Percentiles rank a stretch among this genome's conserved stretches.
These are phyloP conservation scores for Cyanodermella asteris DNA, from an alignment of 2,329 filamentous ascomycete genomes.

Conservation along the genomic window DNA sequence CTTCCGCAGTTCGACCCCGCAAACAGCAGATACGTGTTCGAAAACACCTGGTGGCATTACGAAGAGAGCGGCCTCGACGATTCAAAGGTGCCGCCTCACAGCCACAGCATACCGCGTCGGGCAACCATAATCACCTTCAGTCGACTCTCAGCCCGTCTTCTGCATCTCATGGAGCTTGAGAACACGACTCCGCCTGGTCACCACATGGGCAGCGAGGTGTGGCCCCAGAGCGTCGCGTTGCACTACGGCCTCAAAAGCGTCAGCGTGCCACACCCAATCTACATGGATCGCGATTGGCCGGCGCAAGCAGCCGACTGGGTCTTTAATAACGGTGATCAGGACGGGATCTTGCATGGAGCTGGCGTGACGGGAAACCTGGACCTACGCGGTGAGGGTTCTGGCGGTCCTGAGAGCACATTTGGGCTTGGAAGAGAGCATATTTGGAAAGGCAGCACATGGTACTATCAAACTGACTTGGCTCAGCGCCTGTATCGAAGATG, in stretches of 20 bases:
- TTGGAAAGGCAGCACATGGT: constrained; percentile 38
- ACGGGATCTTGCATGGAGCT: constrained; percentile 1
- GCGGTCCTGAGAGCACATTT: constrained; percentile 30
- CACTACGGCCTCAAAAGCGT: constrained; percentile 58
- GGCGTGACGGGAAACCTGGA: constrained; percentile 23
- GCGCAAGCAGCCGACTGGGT: constrained; percentile 31
- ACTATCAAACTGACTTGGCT: constrained; percentile 19
- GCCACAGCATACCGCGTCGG: neutral
- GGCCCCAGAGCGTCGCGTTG: constrained; percentile 44
- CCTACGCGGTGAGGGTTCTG: constrained; percentile 31
- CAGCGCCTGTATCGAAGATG: neutral
- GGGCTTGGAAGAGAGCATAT: constrained; percentile 36
- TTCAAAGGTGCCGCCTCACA: neutral
- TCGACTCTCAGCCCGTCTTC: constrained; percentile 43
- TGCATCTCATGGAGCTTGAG: constrained; percentile 58
- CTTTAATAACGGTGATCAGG: constrained; percentile 25
- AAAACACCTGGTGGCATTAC: neutral
- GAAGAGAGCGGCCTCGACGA: neutral
- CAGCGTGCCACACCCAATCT: constrained; percentile 53
- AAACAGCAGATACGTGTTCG: constrained; percentile 1
- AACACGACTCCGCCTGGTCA: constrained; percentile 31
- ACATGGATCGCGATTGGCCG: constrained; percentile 50
- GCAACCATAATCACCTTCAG: constrained; percentile 11
- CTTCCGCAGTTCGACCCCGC: constrained; percentile 5
- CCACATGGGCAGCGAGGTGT: constrained; percentile 59